Percentiles rank a stretch among this genome's conserved stretches.
These are phyloP conservation scores for Leishmania tarentolae DNA, from an alignment of 208 protist species.

Conservation along the genomic window DNA sequence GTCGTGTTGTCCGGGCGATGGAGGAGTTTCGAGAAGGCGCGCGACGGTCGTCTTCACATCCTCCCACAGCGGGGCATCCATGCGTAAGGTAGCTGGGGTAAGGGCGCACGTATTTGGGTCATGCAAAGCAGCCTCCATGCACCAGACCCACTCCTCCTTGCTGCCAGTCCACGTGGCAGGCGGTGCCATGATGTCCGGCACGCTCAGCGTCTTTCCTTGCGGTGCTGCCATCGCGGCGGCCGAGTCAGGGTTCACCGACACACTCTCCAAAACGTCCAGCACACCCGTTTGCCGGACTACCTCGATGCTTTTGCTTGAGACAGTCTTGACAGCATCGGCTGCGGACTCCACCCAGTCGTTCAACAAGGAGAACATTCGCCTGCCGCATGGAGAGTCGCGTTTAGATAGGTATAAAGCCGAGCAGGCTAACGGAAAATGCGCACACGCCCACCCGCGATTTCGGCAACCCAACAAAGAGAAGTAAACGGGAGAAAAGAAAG, in stretches of 20 bases:
- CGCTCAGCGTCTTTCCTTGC: conserved; percentile 1
- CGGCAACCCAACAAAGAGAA: neutral
- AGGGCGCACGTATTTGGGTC: conserved; percentile 50
- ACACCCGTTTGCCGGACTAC: conserved; percentile 39
- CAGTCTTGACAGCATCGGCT: conserved; percentile 34
- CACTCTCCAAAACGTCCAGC: conserved; percentile 41
- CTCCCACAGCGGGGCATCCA: conserved; percentile 21
- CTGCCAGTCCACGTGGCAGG: conserved; percentile 40
- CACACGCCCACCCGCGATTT: neutral
- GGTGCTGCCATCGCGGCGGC: neutral
- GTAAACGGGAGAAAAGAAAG: neutral
- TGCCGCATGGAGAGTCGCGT: neutral
- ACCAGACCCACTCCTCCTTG: conserved; percentile 46
- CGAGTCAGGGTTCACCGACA: neutral
- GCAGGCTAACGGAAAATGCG: neutral
- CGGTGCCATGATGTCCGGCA: conserved; percentile 24
- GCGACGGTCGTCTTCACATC: conserved; percentile 12
- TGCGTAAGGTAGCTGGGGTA: conserved; percentile 21
- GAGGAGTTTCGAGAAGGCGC: neutral
- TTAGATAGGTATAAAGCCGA: neutral
- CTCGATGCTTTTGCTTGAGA: conserved; percentile 47
- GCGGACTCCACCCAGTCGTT: conserved; percentile 40
- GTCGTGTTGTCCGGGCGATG: neutral
- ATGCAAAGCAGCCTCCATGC: conserved; percentile 36
- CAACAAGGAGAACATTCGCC: conserved; percentile 47